phyloP scores from a whole-genome alignment of 2,329 filamentous ascomycete genomes.

The Cordyceps farinosa region DNA sequence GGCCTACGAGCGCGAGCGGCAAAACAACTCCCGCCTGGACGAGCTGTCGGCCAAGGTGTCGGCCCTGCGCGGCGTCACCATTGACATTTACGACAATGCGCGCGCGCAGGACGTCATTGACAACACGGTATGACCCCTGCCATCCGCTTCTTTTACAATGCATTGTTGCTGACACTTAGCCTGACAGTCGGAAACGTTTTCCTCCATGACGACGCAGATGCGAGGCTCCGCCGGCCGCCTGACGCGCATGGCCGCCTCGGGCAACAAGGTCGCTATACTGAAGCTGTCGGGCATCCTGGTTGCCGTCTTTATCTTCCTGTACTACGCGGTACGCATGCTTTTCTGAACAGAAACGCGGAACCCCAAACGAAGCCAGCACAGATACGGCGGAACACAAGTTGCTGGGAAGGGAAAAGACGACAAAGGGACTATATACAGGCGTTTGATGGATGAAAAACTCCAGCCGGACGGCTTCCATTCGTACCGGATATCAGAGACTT shows the following conservation, averaged over 20 bases:
- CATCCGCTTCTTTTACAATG: too few relatives aligned
- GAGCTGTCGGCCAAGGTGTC: slow-evolving; percentile 89
- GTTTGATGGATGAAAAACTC: not conserved
- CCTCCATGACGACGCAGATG: slow-evolving; percentile 75
- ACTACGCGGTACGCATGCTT: slow-evolving; percentile 65
- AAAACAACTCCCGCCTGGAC: slow-evolving; percentile 93
- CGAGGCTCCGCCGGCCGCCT: slow-evolving; percentile 80
- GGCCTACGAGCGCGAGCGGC: slow-evolving; percentile 74
- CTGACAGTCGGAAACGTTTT: slow-evolving; percentile 79
- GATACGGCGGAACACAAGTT: not conserved
- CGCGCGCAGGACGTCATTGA: slow-evolving; percentile 85
- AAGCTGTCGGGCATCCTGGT: slow-evolving; percentile 84
- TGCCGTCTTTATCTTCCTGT: slow-evolving; percentile 68
- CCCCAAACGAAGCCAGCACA: not conserved
- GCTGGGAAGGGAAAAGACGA: not conserved
- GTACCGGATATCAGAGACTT: not conserved
- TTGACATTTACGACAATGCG: slow-evolving; percentile 97
- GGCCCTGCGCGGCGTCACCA: slow-evolving; percentile 85
- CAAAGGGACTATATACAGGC: too few relatives aligned
- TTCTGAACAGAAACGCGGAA: slow-evolving; percentile 39
- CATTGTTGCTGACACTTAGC: not conserved
- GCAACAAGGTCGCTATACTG: slow-evolving; percentile 86
- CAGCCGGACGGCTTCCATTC: not conserved
- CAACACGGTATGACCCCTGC: slow-evolving; percentile 61
- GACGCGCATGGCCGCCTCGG: slow-evolving; percentile 83